A percentile compares a stretch with the other conserved stretches of the same genome.
Evolutionary conservation across 768 basidiomycete species (phyloP).

Genomic region (Russula griseocarnosa): DNA sequence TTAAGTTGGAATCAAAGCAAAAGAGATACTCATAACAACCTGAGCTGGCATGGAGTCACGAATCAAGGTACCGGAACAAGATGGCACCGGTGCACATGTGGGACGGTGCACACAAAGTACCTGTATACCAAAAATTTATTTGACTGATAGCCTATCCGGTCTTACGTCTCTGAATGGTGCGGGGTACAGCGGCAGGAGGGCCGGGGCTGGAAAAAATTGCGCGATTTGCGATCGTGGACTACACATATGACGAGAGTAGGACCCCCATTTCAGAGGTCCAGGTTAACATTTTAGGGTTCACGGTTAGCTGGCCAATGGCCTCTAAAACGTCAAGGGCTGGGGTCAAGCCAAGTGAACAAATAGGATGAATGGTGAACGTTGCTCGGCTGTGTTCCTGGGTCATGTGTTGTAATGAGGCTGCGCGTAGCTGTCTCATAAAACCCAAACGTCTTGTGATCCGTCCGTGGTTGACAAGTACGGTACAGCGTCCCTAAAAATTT

Average conservation of each 20-base stretch:
- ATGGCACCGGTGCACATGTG: background rate
- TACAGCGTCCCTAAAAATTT: background rate
- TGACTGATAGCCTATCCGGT: too few species aligned
- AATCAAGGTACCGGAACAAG: too few species aligned
- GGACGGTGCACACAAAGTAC: too few species aligned
- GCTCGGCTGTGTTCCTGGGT: background rate
- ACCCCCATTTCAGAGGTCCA: background rate
- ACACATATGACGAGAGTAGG: background rate
- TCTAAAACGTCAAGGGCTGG: background rate
- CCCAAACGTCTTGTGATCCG: conserved; percentile 6
- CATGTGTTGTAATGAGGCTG: background rate
- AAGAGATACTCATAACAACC: too few species aligned
- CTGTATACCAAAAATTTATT: too few species aligned
- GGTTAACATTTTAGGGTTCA: background rate
- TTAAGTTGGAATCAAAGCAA: background rate
- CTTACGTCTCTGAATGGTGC: too few species aligned
- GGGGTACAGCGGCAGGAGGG: background rate
- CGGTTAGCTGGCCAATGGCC: background rate
- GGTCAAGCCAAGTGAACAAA: background rate
- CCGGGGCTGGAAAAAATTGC: background rate
- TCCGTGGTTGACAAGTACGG: conserved; percentile 1
- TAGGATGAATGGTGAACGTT: background rate
- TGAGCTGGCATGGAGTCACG: background rate
- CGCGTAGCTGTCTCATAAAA: background rate
- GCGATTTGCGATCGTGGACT: too few species aligned